phyloP scores from a whole-genome alignment of 768 basidiomycete species.

The Kwoniella europaea region DNA sequence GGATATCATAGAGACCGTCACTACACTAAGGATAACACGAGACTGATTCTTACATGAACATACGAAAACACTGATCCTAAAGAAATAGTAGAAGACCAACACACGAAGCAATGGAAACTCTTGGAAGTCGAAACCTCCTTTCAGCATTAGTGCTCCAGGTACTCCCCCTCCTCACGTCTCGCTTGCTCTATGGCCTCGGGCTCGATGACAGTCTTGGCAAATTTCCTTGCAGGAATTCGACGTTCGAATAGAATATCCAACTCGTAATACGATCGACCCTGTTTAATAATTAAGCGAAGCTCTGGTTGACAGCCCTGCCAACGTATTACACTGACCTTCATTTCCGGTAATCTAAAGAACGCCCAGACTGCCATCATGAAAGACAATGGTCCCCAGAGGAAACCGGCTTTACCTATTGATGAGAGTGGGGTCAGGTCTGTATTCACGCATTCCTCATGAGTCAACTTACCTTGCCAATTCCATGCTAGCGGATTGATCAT shows the following conservation, averaged over 20 bases:
- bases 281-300: not conserved
- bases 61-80: too few relatives aligned
- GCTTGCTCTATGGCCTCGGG: not conserved
- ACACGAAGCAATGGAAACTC: too few relatives aligned
- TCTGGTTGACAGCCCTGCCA: too few relatives aligned
- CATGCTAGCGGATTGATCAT: slow-evolving; percentile 14
- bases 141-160: not conserved
- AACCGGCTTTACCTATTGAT: slow-evolving; percentile 10
- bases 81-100: too few relatives aligned
- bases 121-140: too few relatives aligned
- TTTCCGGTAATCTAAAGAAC: slow-evolving; percentile 7
- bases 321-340: not conserved
- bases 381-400: slow-evolving; percentile 14
- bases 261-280: slow-evolving; percentile 41
- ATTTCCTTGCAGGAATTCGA: slow-evolving; percentile 49
- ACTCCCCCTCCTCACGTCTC: not conserved
- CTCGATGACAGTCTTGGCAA: slow-evolving; percentile 43
- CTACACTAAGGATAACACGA: too few relatives aligned
- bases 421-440: not conserved
- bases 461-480: slow-evolving; percentile 4
- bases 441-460: too few relatives aligned
- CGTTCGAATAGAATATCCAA: slow-evolving; percentile 57
- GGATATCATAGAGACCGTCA: too few relatives aligned
- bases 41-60: too few relatives aligned
- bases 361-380: not conserved